Evolutionary conservation across 352 stramenopile genomes (phyloP), one percentile per base, ranked within the genome.

Genomic region (Thalassiosira sp.): DNA sequence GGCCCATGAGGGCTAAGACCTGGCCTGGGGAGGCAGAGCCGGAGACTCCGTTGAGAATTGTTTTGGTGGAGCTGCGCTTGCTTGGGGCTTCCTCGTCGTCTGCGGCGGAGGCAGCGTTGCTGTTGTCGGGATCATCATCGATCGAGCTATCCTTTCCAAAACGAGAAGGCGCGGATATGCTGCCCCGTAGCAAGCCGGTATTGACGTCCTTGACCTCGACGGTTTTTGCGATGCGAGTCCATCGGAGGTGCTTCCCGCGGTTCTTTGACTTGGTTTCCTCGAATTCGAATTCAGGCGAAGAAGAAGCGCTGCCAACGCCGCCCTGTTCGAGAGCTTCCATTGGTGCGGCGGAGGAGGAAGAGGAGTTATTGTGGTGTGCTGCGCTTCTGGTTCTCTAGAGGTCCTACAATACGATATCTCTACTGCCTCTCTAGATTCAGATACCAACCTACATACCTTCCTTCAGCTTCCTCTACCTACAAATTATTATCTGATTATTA

Each of bases 1-100:
- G 72, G 0, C 87, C 87, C 87, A 93, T 91, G 2, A 91, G 33
- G 16, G 81, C 82, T 0, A 87, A 51, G 2, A 91, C 63, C 74
- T 91, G 58, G 49, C 85, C 85, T 8, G 83, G 83, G 20, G 43
- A 48, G 2, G 86, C 87, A 31, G 54, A 78, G 53, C 84, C 87
- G 6, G 77, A 90, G 2, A 90, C 77, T 48, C 64, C 16, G 53
- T 85, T 56, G 16, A 91, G 71, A 56, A 91, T 91, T 0, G 53
- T 78, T 57, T 87, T 90, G 31, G 22, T 53, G 3, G 31, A 58
- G 15, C 49, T 25, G 5, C 28, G 16, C 13, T 20, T 28, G 20
- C 2, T 15, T 5, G 54, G 67, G 24, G 13, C 13, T 43, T 20
- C 40, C 13, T 72, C 20, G 37, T 46, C n/a, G 31, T 54, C 0